phyloP scores from a whole-genome alignment of 306 rosid genomes.

The Medicago arabica region DNA sequence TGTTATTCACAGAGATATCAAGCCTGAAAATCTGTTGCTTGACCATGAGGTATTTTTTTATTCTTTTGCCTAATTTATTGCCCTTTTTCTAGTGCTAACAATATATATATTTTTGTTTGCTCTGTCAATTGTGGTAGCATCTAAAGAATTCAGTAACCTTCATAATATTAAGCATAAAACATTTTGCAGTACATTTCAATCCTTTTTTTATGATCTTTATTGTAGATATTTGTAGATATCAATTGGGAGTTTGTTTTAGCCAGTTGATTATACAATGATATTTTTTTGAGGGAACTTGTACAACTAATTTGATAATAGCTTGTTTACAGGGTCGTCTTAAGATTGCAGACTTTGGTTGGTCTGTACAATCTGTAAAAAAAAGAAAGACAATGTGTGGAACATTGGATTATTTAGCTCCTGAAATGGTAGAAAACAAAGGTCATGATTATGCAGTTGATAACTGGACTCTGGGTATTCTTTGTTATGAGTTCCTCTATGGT shows the following conservation, averaged over 20 bases:
- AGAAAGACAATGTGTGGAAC: slow-evolving; percentile 95
- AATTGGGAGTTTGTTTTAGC: neutral
- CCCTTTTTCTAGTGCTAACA: neutral
- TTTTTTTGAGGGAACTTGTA: too few species aligned
- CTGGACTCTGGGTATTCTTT: slow-evolving; percentile 91
- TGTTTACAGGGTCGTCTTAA: slow-evolving; percentile 77
- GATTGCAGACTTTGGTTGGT: slow-evolving; percentile 96
- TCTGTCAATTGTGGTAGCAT: neutral
- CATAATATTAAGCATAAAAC: slow-evolving; percentile 2
- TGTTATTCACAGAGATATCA: slow-evolving; percentile 93
- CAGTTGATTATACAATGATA: neutral
- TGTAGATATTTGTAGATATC: neutral
- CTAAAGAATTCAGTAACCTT: neutral
- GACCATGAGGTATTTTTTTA: slow-evolving; percentile 72
- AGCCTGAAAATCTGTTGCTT: slow-evolving; percentile 89
- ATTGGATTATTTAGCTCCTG: slow-evolving; percentile 91
- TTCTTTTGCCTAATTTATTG: neutral
- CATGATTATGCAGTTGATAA: slow-evolving; percentile 88
- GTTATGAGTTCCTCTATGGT: slow-evolving; percentile 89
- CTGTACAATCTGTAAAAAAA: slow-evolving; percentile 81
- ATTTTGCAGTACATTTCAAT: neutral
- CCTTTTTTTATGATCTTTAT: neutral
- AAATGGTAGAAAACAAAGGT: slow-evolving; percentile 86
- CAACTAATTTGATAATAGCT: slow-evolving; percentile 20
- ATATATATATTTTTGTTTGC: neutral